Base-by-base conservation (phyloP, 169 alveolate genomes). In the Eimeria nieschulzi region DNA sequence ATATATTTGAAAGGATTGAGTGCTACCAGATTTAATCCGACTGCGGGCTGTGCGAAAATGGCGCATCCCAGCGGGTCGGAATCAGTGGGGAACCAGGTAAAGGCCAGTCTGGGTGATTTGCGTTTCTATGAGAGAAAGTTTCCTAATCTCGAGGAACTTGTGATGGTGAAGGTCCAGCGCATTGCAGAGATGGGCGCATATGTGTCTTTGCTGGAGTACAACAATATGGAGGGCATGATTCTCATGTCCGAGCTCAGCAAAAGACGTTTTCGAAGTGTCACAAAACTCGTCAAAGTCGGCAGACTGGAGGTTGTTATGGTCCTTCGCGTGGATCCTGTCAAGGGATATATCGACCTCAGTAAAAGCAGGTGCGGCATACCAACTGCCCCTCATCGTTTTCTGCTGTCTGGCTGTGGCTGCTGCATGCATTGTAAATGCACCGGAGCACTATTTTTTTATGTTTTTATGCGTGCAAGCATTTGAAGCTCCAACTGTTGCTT, bases 281-380 rank as follows among this genome's bases (percentile, higher is more conserved):
- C 95, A 78, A 95, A 96, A 86, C 93, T 96, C 33, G 91, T 97
- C 85, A 92, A 95, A 73, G 97, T 96, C 53, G 99, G 99, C 25
- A 94, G 99, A 80, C 97, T 97, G 80, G 99, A 98, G 95, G 99
- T 97, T 61, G 99, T 98, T 91, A 95, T 97, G 92, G 99, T 99
- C 15, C 95, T 98, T 9, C 95, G 99, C 73, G 99, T 98, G 12
- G 99, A 99, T 95, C 94, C 97, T 82, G 97, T 97, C 91, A 98
- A 99, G 97, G 99, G 99, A 66, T 99, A 98, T 93, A 97, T 99
- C 64, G 99, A 98, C 95, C 96, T 99, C 91, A 97, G 99, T 64
- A 98, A 98, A 95, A 97, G 96, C 87, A 95, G 95, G 93, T 87
- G 82, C 13, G 80, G 3, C 46, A 13, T n/a, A 13, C 7, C 21